Evolutionary conservation across 768 basidiomycete species (phyloP).

Genomic region (Hypholoma sublateritium): DNA sequence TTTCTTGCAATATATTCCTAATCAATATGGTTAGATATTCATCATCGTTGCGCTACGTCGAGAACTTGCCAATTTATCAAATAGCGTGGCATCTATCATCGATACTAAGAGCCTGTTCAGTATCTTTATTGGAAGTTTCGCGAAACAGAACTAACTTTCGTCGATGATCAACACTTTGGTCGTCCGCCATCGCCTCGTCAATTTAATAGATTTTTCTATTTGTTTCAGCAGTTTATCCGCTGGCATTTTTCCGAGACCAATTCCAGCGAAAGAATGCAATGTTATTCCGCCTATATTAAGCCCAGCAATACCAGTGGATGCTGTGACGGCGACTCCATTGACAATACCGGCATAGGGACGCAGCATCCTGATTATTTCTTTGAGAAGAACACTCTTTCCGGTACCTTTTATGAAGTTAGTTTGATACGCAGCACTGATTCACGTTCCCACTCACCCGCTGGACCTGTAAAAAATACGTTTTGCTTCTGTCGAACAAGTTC

Average conservation of each 20-base stretch:
- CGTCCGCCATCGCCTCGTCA: conserved; percentile 47
- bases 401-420: conserved; percentile 42
- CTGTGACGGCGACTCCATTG: conserved; percentile 54
- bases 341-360: conserved; percentile 25
- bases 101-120: conserved; percentile 44
- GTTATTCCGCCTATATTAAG: conserved; percentile 72
- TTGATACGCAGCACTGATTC: neutral
- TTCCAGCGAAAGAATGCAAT: conserved; percentile 66
- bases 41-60: neutral
- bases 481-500: conserved; percentile 47
- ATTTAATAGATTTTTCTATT: conserved; percentile 18
- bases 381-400: conserved; percentile 70
- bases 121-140: neutral
- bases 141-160: conserved; percentile 50
- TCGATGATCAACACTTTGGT: conserved; percentile 66
- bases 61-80: conserved; percentile 64
- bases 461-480: conserved; percentile 75
- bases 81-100: conserved; percentile 70
- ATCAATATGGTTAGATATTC: conserved; percentile 20
- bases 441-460: conserved; percentile 49
- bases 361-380: conserved; percentile 55
- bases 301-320: conserved; percentile 65
- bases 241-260: conserved; percentile 56
- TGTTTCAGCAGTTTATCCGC: conserved; percentile 39
- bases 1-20: conserved; percentile 39